phyloP scores from a whole-genome alignment of 2,329 filamentous ascomycete species.

The Xylariaceae sp. region DNA sequence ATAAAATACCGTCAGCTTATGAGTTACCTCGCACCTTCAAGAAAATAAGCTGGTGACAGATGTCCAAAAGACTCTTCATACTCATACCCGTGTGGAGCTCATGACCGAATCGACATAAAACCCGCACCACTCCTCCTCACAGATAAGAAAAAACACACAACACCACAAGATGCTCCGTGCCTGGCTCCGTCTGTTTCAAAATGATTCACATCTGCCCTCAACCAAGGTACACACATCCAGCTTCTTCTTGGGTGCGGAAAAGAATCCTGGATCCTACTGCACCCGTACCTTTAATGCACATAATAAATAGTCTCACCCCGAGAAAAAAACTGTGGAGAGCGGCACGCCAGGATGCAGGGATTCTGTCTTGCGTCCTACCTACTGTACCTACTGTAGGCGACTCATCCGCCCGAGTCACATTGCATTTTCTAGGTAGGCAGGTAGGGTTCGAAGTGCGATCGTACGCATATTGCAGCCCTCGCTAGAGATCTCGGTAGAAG shows the following conservation, averaged over 20 bases:
- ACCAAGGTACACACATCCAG: too few species aligned
- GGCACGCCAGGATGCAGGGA: neutral
- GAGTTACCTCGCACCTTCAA: too few species aligned
- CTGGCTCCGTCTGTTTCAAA: too few species aligned
- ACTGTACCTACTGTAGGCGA: neutral
- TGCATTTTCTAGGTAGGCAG: neutral
- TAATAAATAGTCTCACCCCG: neutral
- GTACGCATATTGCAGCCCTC: neutral
- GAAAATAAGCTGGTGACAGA: too few species aligned
- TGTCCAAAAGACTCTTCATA: too few species aligned
- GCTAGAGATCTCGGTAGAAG: too few species aligned
- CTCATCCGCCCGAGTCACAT: neutral
- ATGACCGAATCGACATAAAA: too few species aligned
- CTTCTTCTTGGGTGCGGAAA: too few species aligned
- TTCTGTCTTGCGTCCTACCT: neutral
- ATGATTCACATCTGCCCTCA: too few species aligned
- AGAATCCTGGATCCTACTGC: neutral
- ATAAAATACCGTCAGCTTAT: too few species aligned
- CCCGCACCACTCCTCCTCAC: too few species aligned
- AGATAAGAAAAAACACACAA: neutral
- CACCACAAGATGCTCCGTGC: neutral
- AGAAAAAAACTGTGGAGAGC: neutral
- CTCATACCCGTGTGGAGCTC: too few species aligned
- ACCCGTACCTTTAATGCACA: neutral
- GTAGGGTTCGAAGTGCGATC: neutral